phyloP scores from a whole-genome alignment of 768 basidiomycete species.

The Gautieria morchelliformis region DNA sequence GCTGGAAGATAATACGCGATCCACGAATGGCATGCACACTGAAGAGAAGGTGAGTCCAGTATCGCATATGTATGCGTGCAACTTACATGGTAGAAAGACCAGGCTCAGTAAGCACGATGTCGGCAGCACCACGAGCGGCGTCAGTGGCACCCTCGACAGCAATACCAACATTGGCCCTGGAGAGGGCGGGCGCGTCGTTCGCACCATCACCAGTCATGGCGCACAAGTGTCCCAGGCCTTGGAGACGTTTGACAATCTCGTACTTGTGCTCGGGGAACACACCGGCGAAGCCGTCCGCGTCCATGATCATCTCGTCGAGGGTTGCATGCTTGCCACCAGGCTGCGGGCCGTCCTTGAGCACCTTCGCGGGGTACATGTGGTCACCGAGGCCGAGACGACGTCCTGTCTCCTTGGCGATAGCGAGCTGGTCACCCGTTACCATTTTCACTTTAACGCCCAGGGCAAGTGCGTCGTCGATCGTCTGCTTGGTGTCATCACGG shows the following conservation, averaged over 20 bases:
- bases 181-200: conserved; percentile 95
- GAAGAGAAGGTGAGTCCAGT: not conserved
- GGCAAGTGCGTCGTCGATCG: conserved; percentile 91
- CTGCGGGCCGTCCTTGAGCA: conserved; percentile 93
- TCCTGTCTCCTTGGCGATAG: conserved; percentile 98
- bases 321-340: conserved; percentile 74
- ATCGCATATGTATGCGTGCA: not conserved
- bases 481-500: conserved; percentile 97
- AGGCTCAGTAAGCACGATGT: conserved; percentile 96
- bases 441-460: conserved; percentile 99
- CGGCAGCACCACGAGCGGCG: conserved; percentile 95
- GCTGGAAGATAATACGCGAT: conserved; percentile 98
- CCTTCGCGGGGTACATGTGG: conserved; percentile 99
- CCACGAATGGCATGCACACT: conserved; percentile 93
- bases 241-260: conserved; percentile 97
- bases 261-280: conserved; percentile 99
- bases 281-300: conserved; percentile 97
- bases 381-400: conserved; percentile 96
- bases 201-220: conserved; percentile 99
- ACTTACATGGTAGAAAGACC: conserved; percentile 86
- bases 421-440: conserved; percentile 99
- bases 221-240: conserved; percentile 89
- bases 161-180: conserved; percentile 98
- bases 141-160: conserved; percentile 99
- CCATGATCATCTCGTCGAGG: conserved; percentile 98